Conservation (phyloP, 31 red algal species). For the Odonthalia washingtoniensis region DNA sequence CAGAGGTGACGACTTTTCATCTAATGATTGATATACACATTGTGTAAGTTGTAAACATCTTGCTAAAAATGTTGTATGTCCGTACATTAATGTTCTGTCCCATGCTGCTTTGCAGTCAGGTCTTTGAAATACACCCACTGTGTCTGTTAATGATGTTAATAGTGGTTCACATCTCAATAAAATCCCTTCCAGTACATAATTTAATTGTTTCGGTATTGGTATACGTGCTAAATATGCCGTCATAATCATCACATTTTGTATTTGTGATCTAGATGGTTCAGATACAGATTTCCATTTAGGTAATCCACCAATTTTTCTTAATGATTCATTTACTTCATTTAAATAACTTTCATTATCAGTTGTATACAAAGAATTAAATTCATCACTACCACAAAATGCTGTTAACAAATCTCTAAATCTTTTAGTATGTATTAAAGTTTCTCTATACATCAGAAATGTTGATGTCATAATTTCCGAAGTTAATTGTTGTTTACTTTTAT, state of each 20-base stretch:
- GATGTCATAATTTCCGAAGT: constrained; percentile 67
- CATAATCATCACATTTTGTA: constrained; percentile 82
- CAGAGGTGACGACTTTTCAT: constrained; percentile 81
- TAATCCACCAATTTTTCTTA: constrained; percentile 45
- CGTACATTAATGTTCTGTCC: constrained; percentile 64
- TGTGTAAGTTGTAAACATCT: constrained; percentile 79
- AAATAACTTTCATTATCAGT: constrained; percentile 63
- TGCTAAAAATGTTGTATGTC: constrained; percentile 67
- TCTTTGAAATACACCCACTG: constrained; percentile 73
- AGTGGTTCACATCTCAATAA: constrained; percentile 65
- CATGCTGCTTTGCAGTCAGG: constrained; percentile 67
- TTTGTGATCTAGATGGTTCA: constrained; percentile 47
- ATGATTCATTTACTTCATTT: constrained; percentile 50
- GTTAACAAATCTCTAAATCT: constrained; percentile 73
- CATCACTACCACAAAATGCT: constrained; percentile 64
- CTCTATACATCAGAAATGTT: constrained; percentile 78
- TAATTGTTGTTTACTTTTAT: constrained; percentile 63
- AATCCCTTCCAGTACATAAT: constrained; percentile 62
- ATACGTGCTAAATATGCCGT: constrained; percentile 84
- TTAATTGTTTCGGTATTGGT: constrained; percentile 62
- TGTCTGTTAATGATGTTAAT: constrained; percentile 77
- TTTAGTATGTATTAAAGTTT: constrained; percentile 64
- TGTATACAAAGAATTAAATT: constrained; percentile 63
- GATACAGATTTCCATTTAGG: constrained; percentile 53
- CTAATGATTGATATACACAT: constrained; percentile 80